Percentiles rank a stretch among this genome's conserved stretches.
Conservation (phyloP, 371 early-diverging fungal species). For the Mucor circinelloides region DNA sequence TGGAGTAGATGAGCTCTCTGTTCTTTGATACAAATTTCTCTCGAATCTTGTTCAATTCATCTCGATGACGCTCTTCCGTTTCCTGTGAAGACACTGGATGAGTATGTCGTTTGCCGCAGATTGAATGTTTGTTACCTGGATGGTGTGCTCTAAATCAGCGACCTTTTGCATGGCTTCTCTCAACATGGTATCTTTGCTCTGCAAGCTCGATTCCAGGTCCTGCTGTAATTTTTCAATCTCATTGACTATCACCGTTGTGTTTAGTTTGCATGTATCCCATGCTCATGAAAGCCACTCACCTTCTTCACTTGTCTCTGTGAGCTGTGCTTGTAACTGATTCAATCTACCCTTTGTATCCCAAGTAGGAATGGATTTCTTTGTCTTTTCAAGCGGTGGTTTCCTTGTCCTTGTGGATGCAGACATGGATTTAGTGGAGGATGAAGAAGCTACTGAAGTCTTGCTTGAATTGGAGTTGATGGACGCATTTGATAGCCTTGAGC, state of each 20-base stretch:
- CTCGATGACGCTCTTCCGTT: conserved; percentile 5
- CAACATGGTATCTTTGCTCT: conserved; percentile 62
- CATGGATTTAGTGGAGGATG: not conserved
- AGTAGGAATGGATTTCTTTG: conserved; percentile 33
- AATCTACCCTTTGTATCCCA: conserved; percentile 68
- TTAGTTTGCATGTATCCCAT: not conserved
- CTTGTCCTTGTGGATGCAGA: not conserved
- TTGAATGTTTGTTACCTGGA: conserved; percentile 22
- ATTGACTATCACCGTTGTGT: conserved; percentile 47
- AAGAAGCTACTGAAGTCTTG: not conserved
- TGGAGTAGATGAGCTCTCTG: not conserved
- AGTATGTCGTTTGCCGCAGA: not conserved
- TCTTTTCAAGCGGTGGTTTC: not conserved
- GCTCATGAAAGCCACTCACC: conserved; percentile 2
- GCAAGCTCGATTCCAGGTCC: conserved; percentile 57
- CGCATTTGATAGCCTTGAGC: not conserved
- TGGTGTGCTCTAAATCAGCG: conserved; percentile 43
- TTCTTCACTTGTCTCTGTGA: conserved; percentile 30
- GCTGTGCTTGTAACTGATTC: conserved; percentile 42
- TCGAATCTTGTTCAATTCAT: conserved; percentile 1
- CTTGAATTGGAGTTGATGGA: not conserved
- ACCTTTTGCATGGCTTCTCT: conserved; percentile 50
- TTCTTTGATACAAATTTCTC: conserved; percentile 10
- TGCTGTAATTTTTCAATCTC: conserved; percentile 54
- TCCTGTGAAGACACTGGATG: not conserved